Conservation (phyloP, 2,329 filamentous ascomycete species). For the Paraconiothyrium sp. region DNA sequence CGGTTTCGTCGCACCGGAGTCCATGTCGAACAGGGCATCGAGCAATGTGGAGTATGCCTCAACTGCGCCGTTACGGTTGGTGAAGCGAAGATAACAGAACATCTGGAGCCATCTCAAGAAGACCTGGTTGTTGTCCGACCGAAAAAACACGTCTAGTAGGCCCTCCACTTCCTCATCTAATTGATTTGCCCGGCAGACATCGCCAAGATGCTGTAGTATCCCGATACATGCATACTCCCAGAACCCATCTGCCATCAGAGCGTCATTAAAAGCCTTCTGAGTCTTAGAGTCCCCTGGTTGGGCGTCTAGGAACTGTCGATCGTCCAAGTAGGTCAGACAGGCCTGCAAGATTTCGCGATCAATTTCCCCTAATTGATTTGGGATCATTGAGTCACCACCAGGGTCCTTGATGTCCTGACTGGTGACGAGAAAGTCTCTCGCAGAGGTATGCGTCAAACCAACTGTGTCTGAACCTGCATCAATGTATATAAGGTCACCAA, state of each 20-base stretch:
- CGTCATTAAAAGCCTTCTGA: neutral
- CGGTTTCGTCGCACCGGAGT: neutral
- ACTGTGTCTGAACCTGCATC: neutral
- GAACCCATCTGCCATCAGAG: neutral
- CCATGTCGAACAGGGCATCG: neutral
- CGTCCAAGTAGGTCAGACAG: neutral
- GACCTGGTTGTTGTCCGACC: neutral
- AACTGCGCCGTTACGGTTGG: neutral
- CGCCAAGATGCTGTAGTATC: neutral
- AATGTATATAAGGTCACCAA: neutral
- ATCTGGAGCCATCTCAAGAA: conserved; percentile 1
- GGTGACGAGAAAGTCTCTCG: neutral
- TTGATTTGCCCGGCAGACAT: neutral
- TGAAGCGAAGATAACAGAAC: neutral
- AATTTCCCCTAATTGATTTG: neutral
- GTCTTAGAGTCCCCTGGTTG: neutral
- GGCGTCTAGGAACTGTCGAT: neutral
- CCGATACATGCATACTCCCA: neutral
- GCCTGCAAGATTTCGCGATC: neutral
- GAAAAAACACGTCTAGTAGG: neutral
- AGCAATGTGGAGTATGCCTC: neutral
- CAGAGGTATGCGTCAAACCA: neutral
- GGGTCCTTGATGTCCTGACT: neutral
- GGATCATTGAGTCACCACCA: neutral
- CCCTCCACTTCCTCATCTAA: neutral